Base-by-base conservation (phyloP, 768 basidiomycete genomes). In the Boletus rubroflammeus region DNA sequence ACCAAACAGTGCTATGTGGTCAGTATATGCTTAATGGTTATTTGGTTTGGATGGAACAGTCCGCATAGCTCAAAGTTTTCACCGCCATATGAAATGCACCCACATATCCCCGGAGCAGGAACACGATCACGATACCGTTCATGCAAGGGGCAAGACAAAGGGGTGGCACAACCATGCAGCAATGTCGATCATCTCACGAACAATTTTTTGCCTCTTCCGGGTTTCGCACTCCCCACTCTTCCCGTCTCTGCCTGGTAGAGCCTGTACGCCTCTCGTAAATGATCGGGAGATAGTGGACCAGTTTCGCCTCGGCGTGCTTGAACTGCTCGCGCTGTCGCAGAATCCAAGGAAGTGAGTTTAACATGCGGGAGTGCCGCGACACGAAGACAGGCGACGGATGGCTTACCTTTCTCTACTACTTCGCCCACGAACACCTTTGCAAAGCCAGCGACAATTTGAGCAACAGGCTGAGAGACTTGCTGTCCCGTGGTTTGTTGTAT, bases 401-500 rank as follows among this genome's bases (percentile, higher is more conserved):
- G 10, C 41, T 51, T 46, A 90, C 92, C 92, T 73, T 88, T 89
- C 66, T 94, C 93, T 17, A 94, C 81, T 6, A 96, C 89, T 68
- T 95, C 93, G 3, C 93, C 93, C 3, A 96, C 91, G 56, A 94
- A 96, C 0, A 96, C 91, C 65, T 95, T 96, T 14, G 82, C 80
- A 53, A 96, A 88, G 56, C 93, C 93, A 6, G 92, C 91, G 3
- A 95, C 87, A 41, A 94, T 83, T 58, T 93, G 92, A 2, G 93
- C 87, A 5, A 95, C 88, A 3, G 90, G 89, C 62, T 86, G 85
- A 4, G 91, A 91, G 6, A 90, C 89, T 62, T 92, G 88, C 54
- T 91, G 86, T 15, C 86, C 86, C 0, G 85, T 75, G 1, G 82
- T 81, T 69, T 92, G 88, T 64, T 92, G 90, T 57, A 96, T 88